Base-by-base conservation (phyloP, 2,329 filamentous ascomycete genomes). In the Bipolaris oryzae region DNA sequence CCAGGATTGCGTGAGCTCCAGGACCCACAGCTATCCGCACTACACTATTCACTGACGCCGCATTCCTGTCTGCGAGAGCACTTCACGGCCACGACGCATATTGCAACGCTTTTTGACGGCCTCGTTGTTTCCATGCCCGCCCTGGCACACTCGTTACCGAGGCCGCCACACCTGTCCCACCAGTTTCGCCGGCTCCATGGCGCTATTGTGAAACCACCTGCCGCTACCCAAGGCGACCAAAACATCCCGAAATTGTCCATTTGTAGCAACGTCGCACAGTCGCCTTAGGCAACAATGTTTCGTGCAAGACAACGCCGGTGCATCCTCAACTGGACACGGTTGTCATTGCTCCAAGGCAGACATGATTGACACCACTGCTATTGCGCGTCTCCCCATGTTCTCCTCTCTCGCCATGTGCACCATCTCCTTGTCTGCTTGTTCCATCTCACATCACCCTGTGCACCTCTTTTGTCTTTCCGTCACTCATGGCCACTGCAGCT, bases 1-100 rank as follows among this genome's bases (percentile, higher is more conserved):
- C 67, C 62, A 60, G 60, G 56, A 67, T 67, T 61, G 56, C 64
- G 58, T 66, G 62, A 58, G 58, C 56, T 63, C 59, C 50, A 50
- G 55, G 64, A 39, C 62, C 64, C 65, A 69, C 67, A 57, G 21
- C 57, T 53, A 51, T 57, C 53, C 58, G 49, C 63, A 61, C 60
- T 57, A 58, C 63, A 61, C 60, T 56, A 58, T 23, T 28, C 23
- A 50, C 38, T 44, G 41, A 28, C 50, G 34, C 28, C 31, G 10
- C 28, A 11, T 31, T 28, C 34, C 25, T 38, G 18, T 41, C 38
- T 28, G 41, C 41, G n/a, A 57, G 7, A 31, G 28, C 45, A 39
- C 39, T 45, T 37, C 34, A 28, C n/a, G 25, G 44, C 31, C 18
- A 21, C 20, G 39, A 37, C 16, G 44, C 42, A n/a, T 35, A 20